Percentiles rank a stretch among this genome's conserved stretches.
Conservation (phyloP, 139 green algal species). For the Edaphochlamys debaryana region DNA sequence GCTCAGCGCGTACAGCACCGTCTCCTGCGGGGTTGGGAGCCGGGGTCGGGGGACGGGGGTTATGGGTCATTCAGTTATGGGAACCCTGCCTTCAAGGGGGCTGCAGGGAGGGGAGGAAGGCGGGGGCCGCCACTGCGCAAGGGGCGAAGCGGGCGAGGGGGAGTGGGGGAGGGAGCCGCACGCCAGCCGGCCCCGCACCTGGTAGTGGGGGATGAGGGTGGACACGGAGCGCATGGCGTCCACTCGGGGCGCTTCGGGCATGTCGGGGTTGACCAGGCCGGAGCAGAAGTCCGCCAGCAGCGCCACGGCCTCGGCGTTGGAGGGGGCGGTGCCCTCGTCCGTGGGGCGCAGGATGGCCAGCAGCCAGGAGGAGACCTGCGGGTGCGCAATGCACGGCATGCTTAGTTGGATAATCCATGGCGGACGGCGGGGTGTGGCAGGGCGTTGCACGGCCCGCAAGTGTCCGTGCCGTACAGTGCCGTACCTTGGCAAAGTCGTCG, state of each 20-base stretch:
- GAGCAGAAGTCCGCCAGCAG: slow-evolving; percentile 75
- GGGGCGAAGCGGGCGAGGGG: no score
- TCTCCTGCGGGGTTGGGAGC: slow-evolving; percentile 30
- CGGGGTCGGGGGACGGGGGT: not conserved
- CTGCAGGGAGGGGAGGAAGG: no score
- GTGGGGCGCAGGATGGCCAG: slow-evolving; percentile 28
- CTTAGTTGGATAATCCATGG: no score
- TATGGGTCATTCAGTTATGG: not conserved
- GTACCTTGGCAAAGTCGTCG: slow-evolving; percentile 31
- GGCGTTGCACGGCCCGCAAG: no score
- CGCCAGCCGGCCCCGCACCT: no score
- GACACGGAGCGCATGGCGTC: slow-evolving; percentile 71
- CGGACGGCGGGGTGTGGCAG: no score
- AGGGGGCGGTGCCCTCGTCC: slow-evolving; percentile 52
- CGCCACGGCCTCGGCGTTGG: slow-evolving; percentile 67
- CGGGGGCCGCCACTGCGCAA: no score
- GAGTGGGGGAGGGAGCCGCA: no score
- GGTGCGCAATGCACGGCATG: not conserved
- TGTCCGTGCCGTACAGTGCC: no score
- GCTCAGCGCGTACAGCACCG: slow-evolving; percentile 43
- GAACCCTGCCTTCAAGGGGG: no score
- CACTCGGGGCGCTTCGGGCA: slow-evolving; percentile 62
- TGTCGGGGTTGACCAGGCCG: slow-evolving; percentile 68
- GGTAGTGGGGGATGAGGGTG: slow-evolving; percentile 76
- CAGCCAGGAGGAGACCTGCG: slow-evolving; percentile 33